These are phyloP conservation scores for Calonectria montana DNA, from an alignment of 2,329 filamentous ascomycete genomes.

Conservation along the genomic window DNA sequence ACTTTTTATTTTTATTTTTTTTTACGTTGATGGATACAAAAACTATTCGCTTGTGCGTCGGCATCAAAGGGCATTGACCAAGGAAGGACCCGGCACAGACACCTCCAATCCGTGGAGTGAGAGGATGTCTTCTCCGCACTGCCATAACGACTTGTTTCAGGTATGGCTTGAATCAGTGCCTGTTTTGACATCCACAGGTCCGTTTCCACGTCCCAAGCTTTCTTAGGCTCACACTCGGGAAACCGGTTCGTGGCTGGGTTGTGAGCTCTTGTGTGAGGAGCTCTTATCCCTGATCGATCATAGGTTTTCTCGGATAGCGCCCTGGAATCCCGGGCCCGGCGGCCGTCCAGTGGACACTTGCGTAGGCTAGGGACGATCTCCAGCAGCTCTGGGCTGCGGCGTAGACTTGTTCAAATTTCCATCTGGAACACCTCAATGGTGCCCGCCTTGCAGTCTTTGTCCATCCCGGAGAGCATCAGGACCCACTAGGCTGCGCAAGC, in stretches of 20 bases:
- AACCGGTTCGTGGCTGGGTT: conserved; percentile 35
- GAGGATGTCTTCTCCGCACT: conserved; percentile 25
- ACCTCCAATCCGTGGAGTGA: conserved; percentile 2
- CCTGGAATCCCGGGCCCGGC: conserved; percentile 24
- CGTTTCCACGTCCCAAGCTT: conserved; percentile 26
- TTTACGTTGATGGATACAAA: conserved; percentile 16
- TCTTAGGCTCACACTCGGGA: conserved; percentile 21
- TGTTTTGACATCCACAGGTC: conserved; percentile 14
- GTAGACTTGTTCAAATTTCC: conserved; percentile 36
- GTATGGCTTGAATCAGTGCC: conserved; percentile 29
- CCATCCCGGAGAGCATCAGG: conserved; percentile 24
- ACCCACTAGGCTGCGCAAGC: conserved; percentile 42
- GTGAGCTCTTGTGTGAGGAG: conserved; percentile 30
- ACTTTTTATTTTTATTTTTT: conserved; percentile 27
- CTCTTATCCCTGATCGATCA: conserved; percentile 28
- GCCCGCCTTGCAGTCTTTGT: conserved; percentile 38
- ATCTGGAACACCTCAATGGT: conserved; percentile 42
- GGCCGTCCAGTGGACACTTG: conserved; percentile 29
- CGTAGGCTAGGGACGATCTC: conserved; percentile 40
- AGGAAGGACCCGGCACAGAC: conserved; percentile 33
- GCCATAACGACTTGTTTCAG: conserved; percentile 38
- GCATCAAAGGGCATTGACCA: conserved; percentile 29
- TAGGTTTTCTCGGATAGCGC: conserved; percentile 30
- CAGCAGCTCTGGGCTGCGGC: conserved; percentile 30
- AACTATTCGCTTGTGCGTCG: conserved; percentile 24